Conservation (phyloP, 2,329 filamentous ascomycete species). For the Aspergillus sclerotialis region DNA sequence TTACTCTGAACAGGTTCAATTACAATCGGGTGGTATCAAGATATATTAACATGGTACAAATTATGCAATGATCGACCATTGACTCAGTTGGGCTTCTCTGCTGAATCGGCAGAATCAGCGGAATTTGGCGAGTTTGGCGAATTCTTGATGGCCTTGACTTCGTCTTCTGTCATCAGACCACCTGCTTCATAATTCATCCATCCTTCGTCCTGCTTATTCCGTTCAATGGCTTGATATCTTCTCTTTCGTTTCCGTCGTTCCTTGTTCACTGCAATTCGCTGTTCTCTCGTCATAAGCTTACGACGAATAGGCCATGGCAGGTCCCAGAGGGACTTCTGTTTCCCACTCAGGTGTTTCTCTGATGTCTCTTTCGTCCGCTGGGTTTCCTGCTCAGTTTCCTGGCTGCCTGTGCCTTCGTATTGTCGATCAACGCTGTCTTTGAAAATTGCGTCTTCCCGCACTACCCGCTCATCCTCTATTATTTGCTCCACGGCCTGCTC, state of each 20-base stretch:
- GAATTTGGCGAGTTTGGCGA: not conserved
- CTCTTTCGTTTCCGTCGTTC: constrained; percentile 16
- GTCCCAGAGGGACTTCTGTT: too few relatives aligned
- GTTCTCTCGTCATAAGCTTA: constrained; percentile 8
- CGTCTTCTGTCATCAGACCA: constrained; percentile 10
- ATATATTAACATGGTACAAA: too few relatives aligned
- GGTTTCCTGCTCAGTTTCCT: constrained; percentile 1
- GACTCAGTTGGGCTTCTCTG: not conserved
- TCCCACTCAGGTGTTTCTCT: constrained; percentile 4
- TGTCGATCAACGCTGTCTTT: too few relatives aligned
- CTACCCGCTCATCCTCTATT: too few relatives aligned
- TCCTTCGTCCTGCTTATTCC: constrained; percentile 13
- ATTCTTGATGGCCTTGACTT: not conserved
- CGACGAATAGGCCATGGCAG: too few relatives aligned
- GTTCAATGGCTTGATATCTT: constrained; percentile 11
- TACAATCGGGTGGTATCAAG: too few relatives aligned
- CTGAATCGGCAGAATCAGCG: not conserved
- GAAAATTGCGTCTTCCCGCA: too few relatives aligned
- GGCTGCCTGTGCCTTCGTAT: not conserved
- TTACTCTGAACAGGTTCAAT: too few relatives aligned
- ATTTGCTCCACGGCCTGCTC: too few relatives aligned
- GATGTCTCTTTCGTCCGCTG: constrained; percentile 1
- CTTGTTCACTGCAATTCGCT: constrained; percentile 11
- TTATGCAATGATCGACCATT: too few relatives aligned
- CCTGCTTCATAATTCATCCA: constrained; percentile 16